These are phyloP conservation scores for Juglanconis oblonga DNA, from an alignment of 2,329 filamentous ascomycete genomes.

Conservation along the genomic window DNA sequence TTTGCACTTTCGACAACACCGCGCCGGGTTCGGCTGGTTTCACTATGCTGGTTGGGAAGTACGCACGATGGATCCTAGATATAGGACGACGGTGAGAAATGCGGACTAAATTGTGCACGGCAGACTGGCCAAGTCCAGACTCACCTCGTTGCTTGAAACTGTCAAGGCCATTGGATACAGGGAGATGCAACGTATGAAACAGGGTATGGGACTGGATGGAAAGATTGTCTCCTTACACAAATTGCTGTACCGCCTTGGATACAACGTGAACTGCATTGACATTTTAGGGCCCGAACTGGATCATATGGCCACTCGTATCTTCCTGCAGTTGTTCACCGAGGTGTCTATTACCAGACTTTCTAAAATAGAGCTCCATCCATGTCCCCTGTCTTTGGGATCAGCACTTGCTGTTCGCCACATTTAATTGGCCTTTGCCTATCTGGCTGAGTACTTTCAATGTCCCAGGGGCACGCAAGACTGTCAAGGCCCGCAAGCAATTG, in stretches of 20 bases:
- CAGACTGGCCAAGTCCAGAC: not conserved
- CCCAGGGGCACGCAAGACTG: not conserved
- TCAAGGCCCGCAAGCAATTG: not conserved
- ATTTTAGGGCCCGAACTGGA: not conserved
- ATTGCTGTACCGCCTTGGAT: not conserved
- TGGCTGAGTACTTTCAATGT: not conserved
- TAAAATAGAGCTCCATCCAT: not conserved
- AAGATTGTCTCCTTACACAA: not conserved
- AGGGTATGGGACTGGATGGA: not conserved
- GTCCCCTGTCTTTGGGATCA: not conserved
- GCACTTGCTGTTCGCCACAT: not conserved
- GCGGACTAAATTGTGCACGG: not conserved
- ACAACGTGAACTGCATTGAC: not conserved
- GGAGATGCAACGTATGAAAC: not conserved
- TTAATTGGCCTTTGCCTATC: not conserved
- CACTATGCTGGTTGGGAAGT: not conserved
- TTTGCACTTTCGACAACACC: not conserved
- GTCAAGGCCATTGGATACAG: not conserved
- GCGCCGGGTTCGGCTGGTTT: not conserved
- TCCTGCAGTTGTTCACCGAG: not conserved
- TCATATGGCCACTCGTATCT: not conserved
- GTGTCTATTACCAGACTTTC: not conserved
- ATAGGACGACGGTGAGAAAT: not conserved
- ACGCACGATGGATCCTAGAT: not conserved
- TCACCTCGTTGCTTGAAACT: not conserved